Evolutionary conservation across 2,329 filamentous ascomycete genomes (phyloP).

Genomic region (Rutstroemia sp.): DNA sequence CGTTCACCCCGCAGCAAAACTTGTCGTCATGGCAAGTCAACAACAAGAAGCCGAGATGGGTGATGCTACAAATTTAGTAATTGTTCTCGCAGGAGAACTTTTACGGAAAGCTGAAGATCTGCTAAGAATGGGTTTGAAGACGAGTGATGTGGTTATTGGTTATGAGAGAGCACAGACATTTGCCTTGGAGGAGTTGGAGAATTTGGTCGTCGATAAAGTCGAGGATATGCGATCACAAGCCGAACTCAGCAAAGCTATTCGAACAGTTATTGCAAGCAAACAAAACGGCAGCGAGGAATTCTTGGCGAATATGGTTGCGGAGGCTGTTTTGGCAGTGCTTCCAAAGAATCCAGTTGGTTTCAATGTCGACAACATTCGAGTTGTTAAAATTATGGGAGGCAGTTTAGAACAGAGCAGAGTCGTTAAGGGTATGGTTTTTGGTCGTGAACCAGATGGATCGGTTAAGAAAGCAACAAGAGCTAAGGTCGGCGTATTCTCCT

Average conservation of each 20-base stretch:
- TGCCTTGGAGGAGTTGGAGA: slow-evolving; percentile 77
- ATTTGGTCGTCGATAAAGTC: slow-evolving; percentile 85
- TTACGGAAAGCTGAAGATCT: slow-evolving; percentile 96
- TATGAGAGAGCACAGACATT: slow-evolving; percentile 93
- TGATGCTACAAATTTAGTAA: slow-evolving; percentile 95
- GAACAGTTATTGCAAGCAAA: slow-evolving; percentile 93
- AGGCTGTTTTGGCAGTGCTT: slow-evolving; percentile 76
- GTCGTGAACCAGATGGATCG: slow-evolving; percentile 84
- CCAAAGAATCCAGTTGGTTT: slow-evolving; percentile 95
- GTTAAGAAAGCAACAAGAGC: slow-evolving; percentile 88
- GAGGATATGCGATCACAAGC: slow-evolving; percentile 71
- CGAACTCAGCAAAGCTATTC: slow-evolving; percentile 90
- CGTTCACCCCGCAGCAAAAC: slow-evolving; percentile 93
- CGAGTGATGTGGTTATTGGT: slow-evolving; percentile 91
- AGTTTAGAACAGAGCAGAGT: slow-evolving; percentile 90
- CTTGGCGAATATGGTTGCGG: slow-evolving; percentile 78
- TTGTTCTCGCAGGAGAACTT: slow-evolving; percentile 89
- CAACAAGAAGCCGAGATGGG: slow-evolving; percentile 99
- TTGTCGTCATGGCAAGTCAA: slow-evolving; percentile 97
- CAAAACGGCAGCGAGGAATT: slow-evolving; percentile 90
- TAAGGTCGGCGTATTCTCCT: slow-evolving; percentile 95
- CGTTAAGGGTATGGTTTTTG: slow-evolving; percentile 97
- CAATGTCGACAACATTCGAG: slow-evolving; percentile 97
- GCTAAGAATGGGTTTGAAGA: slow-evolving; percentile 93
- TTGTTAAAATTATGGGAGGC: slow-evolving; percentile 99